These are phyloP conservation scores for Endoconidiophora laricicola DNA, from an alignment of 2,329 filamentous ascomycete species.

Conservation along the genomic window DNA sequence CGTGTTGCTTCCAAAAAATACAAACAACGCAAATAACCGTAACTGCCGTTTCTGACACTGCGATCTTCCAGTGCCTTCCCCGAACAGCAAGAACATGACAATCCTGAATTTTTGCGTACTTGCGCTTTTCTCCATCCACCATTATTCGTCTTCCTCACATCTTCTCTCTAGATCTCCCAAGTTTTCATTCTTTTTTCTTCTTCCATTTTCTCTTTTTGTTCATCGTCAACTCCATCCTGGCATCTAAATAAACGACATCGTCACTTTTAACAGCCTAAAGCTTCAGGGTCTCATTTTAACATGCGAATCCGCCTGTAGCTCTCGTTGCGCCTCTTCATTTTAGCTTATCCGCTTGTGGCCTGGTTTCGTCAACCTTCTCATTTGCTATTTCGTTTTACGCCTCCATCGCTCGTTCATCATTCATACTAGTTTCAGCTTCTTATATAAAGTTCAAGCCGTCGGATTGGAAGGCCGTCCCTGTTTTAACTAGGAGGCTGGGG, in stretches of 20 bases:
- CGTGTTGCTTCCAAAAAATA: no score
- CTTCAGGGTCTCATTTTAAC: no score
- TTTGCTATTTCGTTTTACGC: slow-evolving; percentile 3
- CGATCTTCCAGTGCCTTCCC: no score
- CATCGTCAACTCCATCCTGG: neutral
- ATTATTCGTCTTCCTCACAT: no score
- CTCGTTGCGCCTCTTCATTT: slow-evolving; percentile 2
- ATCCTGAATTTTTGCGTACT: no score
- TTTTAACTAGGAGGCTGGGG: slow-evolving; percentile 7
- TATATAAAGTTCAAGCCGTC: neutral
- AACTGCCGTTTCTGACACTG: no score
- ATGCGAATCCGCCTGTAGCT: neutral
- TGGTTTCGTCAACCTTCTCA: neutral
- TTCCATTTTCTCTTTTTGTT: slow-evolving; percentile 6
- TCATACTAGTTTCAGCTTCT: no score
- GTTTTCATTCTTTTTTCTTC: neutral
- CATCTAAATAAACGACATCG: no score
- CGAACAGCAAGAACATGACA: neutral
- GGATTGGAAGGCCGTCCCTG: slow-evolving; percentile 1
- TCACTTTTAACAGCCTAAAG: no score
- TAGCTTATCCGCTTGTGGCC: neutral
- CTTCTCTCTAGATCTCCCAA: no score
- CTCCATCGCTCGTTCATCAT: slow-evolving; percentile 1
- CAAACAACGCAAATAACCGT: no score
- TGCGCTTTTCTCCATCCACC: no score